phyloP scores from a whole-genome alignment of 2,329 filamentous ascomycete genomes.

The Scytalidium lignicola region DNA sequence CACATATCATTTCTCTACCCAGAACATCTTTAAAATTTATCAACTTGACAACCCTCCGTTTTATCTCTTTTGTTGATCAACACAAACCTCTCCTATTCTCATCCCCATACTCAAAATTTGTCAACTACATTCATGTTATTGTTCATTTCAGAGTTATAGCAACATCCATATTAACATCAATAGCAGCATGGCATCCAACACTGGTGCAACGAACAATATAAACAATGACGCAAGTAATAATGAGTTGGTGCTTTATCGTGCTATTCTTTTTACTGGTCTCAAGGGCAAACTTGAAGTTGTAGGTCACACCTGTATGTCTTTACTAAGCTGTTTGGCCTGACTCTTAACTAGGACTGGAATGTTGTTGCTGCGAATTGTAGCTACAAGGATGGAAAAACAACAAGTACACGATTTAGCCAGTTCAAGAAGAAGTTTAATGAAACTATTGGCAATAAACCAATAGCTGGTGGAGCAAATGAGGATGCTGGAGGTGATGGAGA shows the following conservation, averaged over 20 bases:
- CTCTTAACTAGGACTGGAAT: conserved; percentile 38
- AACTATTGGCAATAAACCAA: neutral
- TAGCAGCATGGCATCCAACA: neutral
- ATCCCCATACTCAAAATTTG: too few relatives aligned
- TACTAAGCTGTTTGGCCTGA: neutral
- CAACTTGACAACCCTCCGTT: too few relatives aligned
- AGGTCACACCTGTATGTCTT: neutral
- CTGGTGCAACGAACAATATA: neutral
- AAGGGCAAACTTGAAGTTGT: neutral
- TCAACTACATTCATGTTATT: too few relatives aligned
- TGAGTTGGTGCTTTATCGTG: neutral
- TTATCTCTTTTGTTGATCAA: too few relatives aligned
- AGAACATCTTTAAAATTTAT: too few relatives aligned
- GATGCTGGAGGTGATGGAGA: neutral
- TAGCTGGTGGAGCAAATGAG: neutral
- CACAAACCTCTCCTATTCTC: too few relatives aligned
- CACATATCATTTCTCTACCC: too few relatives aligned
- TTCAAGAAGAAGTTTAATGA: conserved; percentile 41
- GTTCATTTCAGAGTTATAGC: too few relatives aligned
- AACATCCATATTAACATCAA: too few relatives aligned
- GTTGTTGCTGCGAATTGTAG: conserved; percentile 36
- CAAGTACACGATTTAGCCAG: conserved; percentile 44
- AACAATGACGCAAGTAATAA: neutral
- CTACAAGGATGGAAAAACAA: conserved; percentile 41
- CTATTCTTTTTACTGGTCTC: neutral